Evolutionary conservation across 768 basidiomycete species (phyloP).

Genomic region (Naematelia encephala): DNA sequence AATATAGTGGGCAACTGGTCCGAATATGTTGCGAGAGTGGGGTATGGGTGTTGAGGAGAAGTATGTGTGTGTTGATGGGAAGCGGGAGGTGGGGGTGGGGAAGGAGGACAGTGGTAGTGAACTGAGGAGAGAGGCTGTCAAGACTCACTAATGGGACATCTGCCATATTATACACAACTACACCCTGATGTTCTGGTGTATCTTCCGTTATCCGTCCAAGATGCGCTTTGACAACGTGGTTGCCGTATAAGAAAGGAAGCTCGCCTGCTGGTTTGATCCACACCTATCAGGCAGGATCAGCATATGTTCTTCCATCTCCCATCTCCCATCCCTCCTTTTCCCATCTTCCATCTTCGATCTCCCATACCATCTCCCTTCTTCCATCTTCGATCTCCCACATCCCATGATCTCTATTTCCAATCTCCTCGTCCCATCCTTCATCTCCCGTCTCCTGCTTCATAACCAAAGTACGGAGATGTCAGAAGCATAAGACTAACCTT

Average conservation of each 20-base stretch:
- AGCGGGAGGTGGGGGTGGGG: neutral
- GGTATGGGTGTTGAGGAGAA: neutral
- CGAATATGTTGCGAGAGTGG: neutral
- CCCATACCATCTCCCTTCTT: too few relatives aligned
- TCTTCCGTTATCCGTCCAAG: slow-evolving; percentile 98
- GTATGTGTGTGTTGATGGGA: too few relatives aligned
- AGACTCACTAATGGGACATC: slow-evolving; percentile 76
- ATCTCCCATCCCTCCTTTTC: too few relatives aligned
- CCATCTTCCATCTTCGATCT: too few relatives aligned
- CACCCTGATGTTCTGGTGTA: slow-evolving; percentile 97
- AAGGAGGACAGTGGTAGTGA: neutral
- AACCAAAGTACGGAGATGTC: too few relatives aligned
- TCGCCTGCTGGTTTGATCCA: slow-evolving; percentile 99
- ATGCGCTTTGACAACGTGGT: slow-evolving; percentile 97
- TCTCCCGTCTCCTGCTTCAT: too few relatives aligned
- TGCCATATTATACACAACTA: slow-evolving; percentile 92
- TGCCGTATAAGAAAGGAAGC: slow-evolving; percentile 98
- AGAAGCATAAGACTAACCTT: slow-evolving; percentile 62
- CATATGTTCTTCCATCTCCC: too few relatives aligned
- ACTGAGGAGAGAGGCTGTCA: neutral
- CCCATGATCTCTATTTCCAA: too few relatives aligned
- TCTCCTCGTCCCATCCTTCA: too few relatives aligned
- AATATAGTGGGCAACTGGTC: neutral
- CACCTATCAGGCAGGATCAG: slow-evolving; percentile 59
- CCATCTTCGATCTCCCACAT: too few relatives aligned